Percentiles rank a stretch among this genome's conserved stretches.
phyloP scores from a whole-genome alignment of 192 early-diverging fungal genomes.

The Kappamyces sp. region DNA sequence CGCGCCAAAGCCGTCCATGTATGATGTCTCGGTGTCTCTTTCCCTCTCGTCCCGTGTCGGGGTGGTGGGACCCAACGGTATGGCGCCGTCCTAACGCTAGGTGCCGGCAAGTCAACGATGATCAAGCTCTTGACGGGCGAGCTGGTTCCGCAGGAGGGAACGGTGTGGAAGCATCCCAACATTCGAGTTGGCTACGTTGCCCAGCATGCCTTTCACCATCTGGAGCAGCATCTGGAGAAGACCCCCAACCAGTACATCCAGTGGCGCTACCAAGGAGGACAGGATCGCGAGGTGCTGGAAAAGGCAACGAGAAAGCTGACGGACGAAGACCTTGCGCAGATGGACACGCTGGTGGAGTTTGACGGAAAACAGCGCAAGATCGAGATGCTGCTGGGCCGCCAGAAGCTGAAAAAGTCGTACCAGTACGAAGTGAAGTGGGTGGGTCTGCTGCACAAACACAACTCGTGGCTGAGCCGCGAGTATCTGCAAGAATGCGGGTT shows the following conservation, averaged over 20 bases:
- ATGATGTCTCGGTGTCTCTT: conserved; percentile 55
- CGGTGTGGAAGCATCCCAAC: conserved; percentile 64
- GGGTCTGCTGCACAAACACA: conserved; percentile 58
- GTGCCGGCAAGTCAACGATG: conserved; percentile 8
- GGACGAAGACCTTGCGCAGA: conserved; percentile 54
- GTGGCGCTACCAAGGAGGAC: conserved; percentile 61
- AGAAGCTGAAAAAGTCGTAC: conserved; percentile 74
- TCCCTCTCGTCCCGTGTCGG: conserved; percentile 75
- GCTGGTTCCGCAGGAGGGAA: conserved; percentile 54
- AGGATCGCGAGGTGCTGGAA: conserved; percentile 63
- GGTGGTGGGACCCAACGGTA: conserved; percentile 67
- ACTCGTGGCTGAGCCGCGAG: conserved; percentile 68
- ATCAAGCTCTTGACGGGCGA: conserved; percentile 66
- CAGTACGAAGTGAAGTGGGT: conserved; percentile 81
- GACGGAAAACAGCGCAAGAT: conserved; percentile 53
- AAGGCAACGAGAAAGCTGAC: conserved; percentile 60
- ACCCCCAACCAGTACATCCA: conserved; percentile 62
- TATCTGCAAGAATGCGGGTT: conserved; percentile 63
- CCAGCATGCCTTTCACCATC: conserved; percentile 72
- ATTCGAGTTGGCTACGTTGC: conserved; percentile 69
- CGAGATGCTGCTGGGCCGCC: conserved; percentile 51
- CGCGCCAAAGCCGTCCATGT: conserved; percentile 50
- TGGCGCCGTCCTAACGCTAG: conserved; percentile 16
- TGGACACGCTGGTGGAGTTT: conserved; percentile 51
- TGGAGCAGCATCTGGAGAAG: conserved; percentile 65